Evolutionary conservation across 805 yeast genomes (phyloP), one percentile per base, ranked within the genome.

Genomic region (Candida loeiensis): DNA sequence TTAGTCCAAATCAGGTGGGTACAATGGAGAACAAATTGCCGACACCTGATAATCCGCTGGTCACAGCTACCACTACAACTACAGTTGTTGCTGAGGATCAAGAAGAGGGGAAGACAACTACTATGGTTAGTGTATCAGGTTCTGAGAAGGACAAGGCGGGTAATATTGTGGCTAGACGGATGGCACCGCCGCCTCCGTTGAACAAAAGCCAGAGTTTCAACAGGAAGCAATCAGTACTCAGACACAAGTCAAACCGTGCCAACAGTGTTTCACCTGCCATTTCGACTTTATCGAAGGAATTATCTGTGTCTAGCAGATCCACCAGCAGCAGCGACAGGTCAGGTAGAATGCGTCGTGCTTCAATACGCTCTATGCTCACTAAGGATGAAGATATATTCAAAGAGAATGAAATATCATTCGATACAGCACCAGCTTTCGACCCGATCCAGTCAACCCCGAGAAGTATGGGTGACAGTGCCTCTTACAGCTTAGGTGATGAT

Each of bases 331-430:
- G 42, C 11, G 36, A 37, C 9, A 20, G 29, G 4, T 36, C 39
- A 3, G 15, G 34, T 11, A 30, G 21, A 18, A 17, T 30, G 13
- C 33, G 33, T 13, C 33, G n/a, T 16, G 33, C 21, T 6, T 41
- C 47, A 3, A 20, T 19, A 6, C 27, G 43, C 16, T 45, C 48
- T 13, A 39, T 37, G 3, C 19, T 20, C 3, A 43, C 47, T n/a
- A 47, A 36, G 20, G 44, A 40, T 2, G 37, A 34, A 4, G 83
- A 77, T 50, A 74, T 77, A 12, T 85, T 85, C 61, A 73, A 71
- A 34, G 95, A 88, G 47, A 85, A 85, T 51, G 74, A 70, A 2
- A 74, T 88, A 22, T 76, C 80, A 2, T 90, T 90, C 64, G 84
- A 76, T n/a, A 80, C 75, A 45, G 90, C 82, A 0, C 93, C 95